Evolutionary conservation across 1,284 basidiomycete genomes (phyloP), one percentile per base, ranked within the genome.

Genomic region (Melampsora americana): DNA sequence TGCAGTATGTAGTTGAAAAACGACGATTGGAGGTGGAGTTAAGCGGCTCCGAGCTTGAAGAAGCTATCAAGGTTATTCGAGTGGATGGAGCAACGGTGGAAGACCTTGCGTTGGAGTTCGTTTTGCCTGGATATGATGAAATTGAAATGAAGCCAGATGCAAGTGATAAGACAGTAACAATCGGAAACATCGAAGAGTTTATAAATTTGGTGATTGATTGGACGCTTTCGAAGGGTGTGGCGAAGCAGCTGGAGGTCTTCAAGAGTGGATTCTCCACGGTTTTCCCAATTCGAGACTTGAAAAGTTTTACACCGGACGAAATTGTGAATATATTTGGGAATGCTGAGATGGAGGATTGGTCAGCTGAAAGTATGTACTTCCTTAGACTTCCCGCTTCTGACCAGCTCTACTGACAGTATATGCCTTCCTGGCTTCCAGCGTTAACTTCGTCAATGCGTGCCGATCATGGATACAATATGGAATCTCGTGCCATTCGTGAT

Each of bases 401-500:
- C 11, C 0, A 20, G 12, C 46, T 2, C 5, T 53, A 48, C 11
- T 7, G 1, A 23, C 6, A 1, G 16, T 48, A 0, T 35, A 42
- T 14, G 48, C 46, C 48, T 28, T n/a, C 18, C 64, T 32, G 35
- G 2, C 5, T 68, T 26, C 39, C 79, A 91, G 95, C 93, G n/a
- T 86, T 99, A 61, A 89, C 88, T 71, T 92, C 94, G 81, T 88
- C 90, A 5, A 84, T 98, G 84, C 98, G 98, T 84, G 95, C 96
- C 12, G 96, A 99, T 81, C 96, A 99, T 83, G 96, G 96, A 12
- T 98, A 95, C 86, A 95, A 95, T 79, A 89, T 91, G 26, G 95
- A 98, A 82, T 95, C 92, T 82, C 88, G 89, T 39, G 89, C 93
- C 0, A 94, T 99, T 79, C 89, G 89, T 61, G 90, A 94, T 81